phyloP scores from a whole-genome alignment of 1,284 basidiomycete species.

The Entoloma clypeatum region DNA sequence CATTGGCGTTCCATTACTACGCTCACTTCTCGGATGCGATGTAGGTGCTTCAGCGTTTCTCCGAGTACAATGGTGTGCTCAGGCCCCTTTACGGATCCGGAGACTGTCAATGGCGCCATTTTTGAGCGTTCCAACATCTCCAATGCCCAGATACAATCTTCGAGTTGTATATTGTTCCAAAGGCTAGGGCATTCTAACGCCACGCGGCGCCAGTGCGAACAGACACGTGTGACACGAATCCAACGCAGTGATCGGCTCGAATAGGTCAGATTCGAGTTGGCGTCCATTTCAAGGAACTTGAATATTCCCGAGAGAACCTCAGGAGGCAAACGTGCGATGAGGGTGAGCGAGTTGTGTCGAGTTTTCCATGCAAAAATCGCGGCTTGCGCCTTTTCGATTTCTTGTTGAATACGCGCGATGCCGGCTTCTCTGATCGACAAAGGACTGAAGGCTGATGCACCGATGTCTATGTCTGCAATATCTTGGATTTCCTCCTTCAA shows the following conservation, averaged over 20 bases:
- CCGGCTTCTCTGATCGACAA: background rate
- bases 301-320: constrained; percentile 6
- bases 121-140: constrained; percentile 11
- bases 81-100: too few relatives aligned
- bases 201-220: constrained; percentile 10
- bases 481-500: too few relatives aligned
- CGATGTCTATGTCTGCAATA: too few relatives aligned
- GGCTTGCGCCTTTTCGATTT: constrained; percentile 1
- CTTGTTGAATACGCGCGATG: constrained; percentile 1
- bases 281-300: background rate
- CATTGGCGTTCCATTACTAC: too few relatives aligned
- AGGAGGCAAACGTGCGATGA: constrained; percentile 7
- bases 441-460: background rate
- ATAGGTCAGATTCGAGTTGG: background rate
- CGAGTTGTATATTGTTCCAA: constrained; percentile 8
- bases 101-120: constrained; percentile 1
- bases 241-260: background rate
- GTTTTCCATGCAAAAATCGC: constrained; percentile 2
- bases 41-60: too few relatives aligned
- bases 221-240: constrained; percentile 9
- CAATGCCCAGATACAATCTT: constrained; percentile 2
- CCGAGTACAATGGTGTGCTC: too few relatives aligned
- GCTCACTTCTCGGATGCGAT: too few relatives aligned
- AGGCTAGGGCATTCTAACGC: constrained; percentile 8
- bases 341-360: constrained; percentile 2